phyloP scores from a whole-genome alignment of 345 rosid species.

The Gossypium australe region DNA sequence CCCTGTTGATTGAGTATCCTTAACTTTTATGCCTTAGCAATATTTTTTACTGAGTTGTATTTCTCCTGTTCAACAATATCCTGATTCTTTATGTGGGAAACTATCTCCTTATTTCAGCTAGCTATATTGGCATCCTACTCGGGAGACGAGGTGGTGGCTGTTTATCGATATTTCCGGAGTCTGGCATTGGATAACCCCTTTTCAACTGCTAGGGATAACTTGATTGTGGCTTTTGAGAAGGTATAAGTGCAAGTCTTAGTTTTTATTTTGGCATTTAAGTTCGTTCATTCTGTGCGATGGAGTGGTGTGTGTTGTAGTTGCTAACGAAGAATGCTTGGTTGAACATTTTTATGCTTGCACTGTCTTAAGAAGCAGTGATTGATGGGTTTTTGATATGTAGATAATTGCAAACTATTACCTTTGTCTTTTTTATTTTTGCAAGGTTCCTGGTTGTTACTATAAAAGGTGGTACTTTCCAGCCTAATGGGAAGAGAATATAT shows the following conservation, averaged over 20 bases:
- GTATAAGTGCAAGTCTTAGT: slow-evolving; percentile 22
- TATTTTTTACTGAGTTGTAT: not conserved
- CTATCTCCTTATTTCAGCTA: slow-evolving; percentile 54
- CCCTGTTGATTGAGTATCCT: not conserved
- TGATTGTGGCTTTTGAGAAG: slow-evolving; percentile 97
- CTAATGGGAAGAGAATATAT: not conserved
- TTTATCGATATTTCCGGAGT: slow-evolving; percentile 93
- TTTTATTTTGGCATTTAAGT: not conserved
- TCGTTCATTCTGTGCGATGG: too few relatives aligned
- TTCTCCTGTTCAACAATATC: not conserved
- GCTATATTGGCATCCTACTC: slow-evolving; percentile 90
- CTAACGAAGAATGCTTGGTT: not conserved
- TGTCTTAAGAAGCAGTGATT: not conserved
- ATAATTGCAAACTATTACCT: not conserved
- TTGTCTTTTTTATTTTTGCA: not conserved
- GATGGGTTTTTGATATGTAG: not conserved
- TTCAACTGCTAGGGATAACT: slow-evolving; percentile 93
- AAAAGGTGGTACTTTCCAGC: not conserved
- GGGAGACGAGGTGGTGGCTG: slow-evolving; percentile 72
- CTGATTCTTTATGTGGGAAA: not conserved
- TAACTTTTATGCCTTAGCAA: not conserved
- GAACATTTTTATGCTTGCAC: not conserved
- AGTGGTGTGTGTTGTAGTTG: not conserved
- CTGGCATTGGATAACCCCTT: slow-evolving; percentile 89
- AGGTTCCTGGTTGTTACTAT: not conserved